phyloP scores from a whole-genome alignment of 129 eudicot species.

The Centella asiatica region DNA sequence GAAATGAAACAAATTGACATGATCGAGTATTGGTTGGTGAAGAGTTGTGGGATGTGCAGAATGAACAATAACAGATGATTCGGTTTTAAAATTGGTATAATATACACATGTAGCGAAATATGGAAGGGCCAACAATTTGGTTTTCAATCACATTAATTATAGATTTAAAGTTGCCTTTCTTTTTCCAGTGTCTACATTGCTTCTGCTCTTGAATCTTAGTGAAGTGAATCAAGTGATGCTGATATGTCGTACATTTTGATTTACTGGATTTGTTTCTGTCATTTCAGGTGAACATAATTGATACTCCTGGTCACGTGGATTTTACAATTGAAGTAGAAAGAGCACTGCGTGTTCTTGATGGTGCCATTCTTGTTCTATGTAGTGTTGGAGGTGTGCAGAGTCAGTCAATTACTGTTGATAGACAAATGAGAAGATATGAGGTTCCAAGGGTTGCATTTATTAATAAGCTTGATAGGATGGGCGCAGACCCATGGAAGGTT shows the following conservation, averaged over 20 bases:
- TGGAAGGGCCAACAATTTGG: too few relatives aligned
- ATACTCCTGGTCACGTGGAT: conserved; percentile 98
- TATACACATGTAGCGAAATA: too few relatives aligned
- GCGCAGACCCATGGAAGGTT: conserved; percentile 98
- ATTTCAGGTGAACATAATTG: conserved; percentile 83
- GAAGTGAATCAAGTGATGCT: too few relatives aligned
- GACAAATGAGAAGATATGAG: conserved; percentile 97
- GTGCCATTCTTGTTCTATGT: conserved; percentile 95
- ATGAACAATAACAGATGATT: too few relatives aligned
- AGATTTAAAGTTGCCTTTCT: too few relatives aligned
- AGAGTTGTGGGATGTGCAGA: too few relatives aligned
- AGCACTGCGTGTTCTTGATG: conserved; percentile 98
- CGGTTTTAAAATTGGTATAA: too few relatives aligned
- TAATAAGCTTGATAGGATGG: conserved; percentile 96
- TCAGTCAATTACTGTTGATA: conserved; percentile 97
- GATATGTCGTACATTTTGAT: background rate
- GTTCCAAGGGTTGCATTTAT: conserved; percentile 97
- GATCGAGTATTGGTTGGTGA: background rate
- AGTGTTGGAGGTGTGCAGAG: conserved; percentile 99
- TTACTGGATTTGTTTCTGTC: conserved; percentile 1
- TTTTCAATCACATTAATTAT: too few relatives aligned
- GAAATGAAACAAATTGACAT: background rate
- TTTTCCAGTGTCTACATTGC: too few relatives aligned
- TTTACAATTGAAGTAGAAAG: conserved; percentile 98
- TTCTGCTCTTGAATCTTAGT: too few relatives aligned